phyloP scores from a whole-genome alignment of 2,329 filamentous ascomycete genomes.

The Grosmannia huntii region DNA sequence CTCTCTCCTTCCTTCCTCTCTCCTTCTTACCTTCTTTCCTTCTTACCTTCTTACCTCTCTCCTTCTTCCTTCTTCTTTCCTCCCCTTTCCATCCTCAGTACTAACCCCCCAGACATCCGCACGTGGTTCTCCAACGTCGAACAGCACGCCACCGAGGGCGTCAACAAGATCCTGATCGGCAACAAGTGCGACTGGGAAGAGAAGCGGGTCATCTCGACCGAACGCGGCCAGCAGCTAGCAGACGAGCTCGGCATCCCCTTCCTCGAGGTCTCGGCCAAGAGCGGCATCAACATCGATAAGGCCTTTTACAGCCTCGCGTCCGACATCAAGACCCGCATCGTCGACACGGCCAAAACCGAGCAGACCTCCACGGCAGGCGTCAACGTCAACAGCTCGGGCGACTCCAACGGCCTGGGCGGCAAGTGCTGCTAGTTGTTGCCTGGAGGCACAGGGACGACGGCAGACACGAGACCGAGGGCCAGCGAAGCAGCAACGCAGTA shows the following conservation, averaged over 20 bases:
- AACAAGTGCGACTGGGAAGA: conserved; percentile 99
- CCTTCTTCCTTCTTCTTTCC: conserved; percentile 1
- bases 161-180: conserved; percentile 98
- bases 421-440: conserved; percentile 86
- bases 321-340: conserved; percentile 97
- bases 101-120: conserved; percentile 61
- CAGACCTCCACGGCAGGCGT: conserved; percentile 45
- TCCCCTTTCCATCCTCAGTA: no score
- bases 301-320: conserved; percentile 91
- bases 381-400: conserved; percentile 50
- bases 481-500: neutral
- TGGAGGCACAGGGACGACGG: neutral
- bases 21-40: no score
- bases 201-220: conserved; percentile 86
- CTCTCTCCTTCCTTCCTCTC: no score
- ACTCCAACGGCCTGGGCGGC: conserved; percentile 40
- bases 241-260: conserved; percentile 96
- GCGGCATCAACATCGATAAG: conserved; percentile 99
- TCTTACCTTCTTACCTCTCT: no score
- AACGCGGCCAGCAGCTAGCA: conserved; percentile 84
- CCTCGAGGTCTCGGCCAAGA: conserved; percentile 96
- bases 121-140: conserved; percentile 99
- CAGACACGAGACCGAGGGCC: neutral
- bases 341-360: conserved; percentile 77
- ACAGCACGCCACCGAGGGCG: conserved; percentile 94